Base-by-base conservation (phyloP, 2,329 filamentous ascomycete species). In the Akanthomyces lecanii region DNA sequence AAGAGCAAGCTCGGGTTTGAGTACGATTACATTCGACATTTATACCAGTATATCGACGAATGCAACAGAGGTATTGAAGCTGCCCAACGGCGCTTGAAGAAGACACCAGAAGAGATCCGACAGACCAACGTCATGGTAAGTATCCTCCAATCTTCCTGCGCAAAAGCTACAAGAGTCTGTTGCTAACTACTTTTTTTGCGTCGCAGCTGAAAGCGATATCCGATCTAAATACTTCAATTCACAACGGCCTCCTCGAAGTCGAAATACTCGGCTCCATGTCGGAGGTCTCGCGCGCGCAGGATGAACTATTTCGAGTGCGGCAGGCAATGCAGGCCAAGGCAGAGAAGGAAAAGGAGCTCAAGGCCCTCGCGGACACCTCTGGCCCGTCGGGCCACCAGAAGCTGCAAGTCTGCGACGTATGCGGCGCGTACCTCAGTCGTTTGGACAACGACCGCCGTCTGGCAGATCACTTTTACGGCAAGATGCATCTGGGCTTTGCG, bases 401-500 rank as follows among this genome's bases (percentile, higher is more conserved):
- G 76, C 82, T 99, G 47, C 95, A 99, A 75, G 95, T 99, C 53
- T 99, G 95, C 82, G 95, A 99, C 76, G 95, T 98, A 1, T 99
- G 95, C 75, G 95, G 95, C 66, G 95, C 95, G 6, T 99, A 98
- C 74, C 83, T 99, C 44, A 92, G 88, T 66, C 81, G 95, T 25
- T 83, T 99, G 38, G 95, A 99, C 74, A 99, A 99, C 73, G 95
- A 99, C 75, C 85, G 95, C 42, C 85, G 95, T 36, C 76, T 99
- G 72, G 95, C 95, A 23, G 95, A 99, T 74, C 95, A 99, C 75
- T 99, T 99, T 74, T 98, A 97, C 76, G 95, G 95, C 25, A 99
- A 99, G 82, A 99, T 99, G 95, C 95, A 99, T 73, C 79, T 99
- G 63, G 95, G 95, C 0, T 99, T 98, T 74, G 95, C 95, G 18